Evolutionary conservation across 2,329 filamentous ascomycete genomes (phyloP).

Genomic region (Ophiostoma quercus): DNA sequence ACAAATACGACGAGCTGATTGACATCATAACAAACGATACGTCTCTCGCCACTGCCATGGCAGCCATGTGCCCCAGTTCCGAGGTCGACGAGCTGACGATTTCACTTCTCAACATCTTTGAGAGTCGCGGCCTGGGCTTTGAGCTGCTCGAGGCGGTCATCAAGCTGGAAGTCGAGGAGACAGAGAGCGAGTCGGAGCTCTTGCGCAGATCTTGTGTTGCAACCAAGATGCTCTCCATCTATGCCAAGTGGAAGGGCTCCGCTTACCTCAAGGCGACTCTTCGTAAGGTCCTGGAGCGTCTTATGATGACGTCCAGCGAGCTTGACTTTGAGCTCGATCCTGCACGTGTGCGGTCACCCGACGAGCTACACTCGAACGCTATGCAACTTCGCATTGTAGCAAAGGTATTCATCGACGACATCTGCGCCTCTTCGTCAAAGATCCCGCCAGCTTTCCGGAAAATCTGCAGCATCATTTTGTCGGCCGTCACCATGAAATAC

Average conservation of each 20-base stretch:
- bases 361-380: constrained; percentile 62
- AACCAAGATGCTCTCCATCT: constrained; percentile 68
- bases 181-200: constrained; percentile 64
- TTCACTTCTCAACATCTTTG: constrained; percentile 64
- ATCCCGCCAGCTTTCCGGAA: constrained; percentile 61
- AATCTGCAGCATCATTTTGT: constrained; percentile 63
- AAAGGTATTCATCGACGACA: constrained; percentile 67
- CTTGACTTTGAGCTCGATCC: constrained; percentile 65
- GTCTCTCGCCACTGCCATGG: constrained; percentile 58
- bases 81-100: constrained; percentile 66
- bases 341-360: constrained; percentile 52
- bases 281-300: constrained; percentile 60
- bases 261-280: constrained; percentile 59
- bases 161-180: constrained; percentile 63
- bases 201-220: constrained; percentile 63
- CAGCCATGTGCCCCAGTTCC: constrained; percentile 59
- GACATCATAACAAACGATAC: constrained; percentile 59
- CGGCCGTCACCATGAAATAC: constrained; percentile 58
- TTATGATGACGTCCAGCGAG: constrained; percentile 62
- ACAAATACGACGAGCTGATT: constrained; percentile 63
- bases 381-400: constrained; percentile 61
- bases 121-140: constrained; percentile 59
- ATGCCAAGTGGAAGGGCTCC: constrained; percentile 65
- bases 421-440: constrained; percentile 56
- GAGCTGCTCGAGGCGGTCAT: constrained; percentile 61